These are phyloP conservation scores for Gardenia jasminoides DNA, from an alignment of 257 asterid genomes.

Conservation along the genomic window DNA sequence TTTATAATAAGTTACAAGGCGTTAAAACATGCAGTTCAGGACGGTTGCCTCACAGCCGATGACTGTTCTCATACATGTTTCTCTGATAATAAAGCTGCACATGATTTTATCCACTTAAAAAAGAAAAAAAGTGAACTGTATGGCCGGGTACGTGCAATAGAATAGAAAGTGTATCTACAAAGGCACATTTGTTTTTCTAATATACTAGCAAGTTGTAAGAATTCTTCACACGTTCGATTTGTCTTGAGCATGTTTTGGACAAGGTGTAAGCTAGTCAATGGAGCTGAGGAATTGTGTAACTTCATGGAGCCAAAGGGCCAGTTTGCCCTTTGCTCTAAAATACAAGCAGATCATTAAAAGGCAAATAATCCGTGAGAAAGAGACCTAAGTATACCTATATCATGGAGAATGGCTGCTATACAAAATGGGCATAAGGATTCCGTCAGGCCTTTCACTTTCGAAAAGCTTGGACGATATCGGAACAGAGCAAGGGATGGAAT, in stretches of 20 bases:
- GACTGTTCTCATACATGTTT: no score
- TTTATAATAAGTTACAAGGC: no score
- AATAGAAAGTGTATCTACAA: no score
- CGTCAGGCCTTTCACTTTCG: neutral
- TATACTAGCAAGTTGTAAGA: neutral
- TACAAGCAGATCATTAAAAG: neutral
- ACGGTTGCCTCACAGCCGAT: no score
- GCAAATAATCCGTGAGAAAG: conserved; percentile 5
- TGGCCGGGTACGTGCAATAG: no score
- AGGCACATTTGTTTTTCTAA: no score
- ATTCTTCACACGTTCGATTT: neutral
- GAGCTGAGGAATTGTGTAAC: conserved; percentile 12
- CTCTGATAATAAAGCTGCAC: neutral
- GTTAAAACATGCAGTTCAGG: no score
- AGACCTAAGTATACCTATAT: neutral
- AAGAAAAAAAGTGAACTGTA: no score
- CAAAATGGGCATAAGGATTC: neutral
- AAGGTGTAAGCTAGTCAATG: neutral
- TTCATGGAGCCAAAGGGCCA: conserved; percentile 27
- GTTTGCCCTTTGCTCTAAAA: conserved; percentile 4
- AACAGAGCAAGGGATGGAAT: neutral
- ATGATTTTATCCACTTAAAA: no score
- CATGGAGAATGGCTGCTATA: neutral
- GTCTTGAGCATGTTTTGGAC: neutral
- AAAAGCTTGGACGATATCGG: neutral